A percentile compares a stretch with the other conserved stretches of the same genome.
Evolutionary conservation across 2,329 filamentous ascomycete genomes (phyloP).

Genomic region (Byssothecium circinans): DNA sequence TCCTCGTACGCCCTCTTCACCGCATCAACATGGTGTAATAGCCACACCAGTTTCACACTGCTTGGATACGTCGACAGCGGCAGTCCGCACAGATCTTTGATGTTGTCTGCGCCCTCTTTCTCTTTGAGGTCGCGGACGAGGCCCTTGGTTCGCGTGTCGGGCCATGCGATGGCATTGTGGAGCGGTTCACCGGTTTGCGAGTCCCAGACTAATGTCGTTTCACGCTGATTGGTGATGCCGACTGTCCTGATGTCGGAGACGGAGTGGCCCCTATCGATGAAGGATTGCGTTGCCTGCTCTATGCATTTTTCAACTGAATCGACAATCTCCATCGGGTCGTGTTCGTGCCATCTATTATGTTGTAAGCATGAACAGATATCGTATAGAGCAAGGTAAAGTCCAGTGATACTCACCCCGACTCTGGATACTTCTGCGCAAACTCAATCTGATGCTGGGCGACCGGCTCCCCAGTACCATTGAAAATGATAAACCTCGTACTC

Average conservation of each 20-base stretch:
- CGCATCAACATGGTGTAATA: constrained; percentile 69
- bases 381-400: neutral
- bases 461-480: constrained; percentile 75
- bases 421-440: constrained; percentile 80
- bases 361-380: constrained; percentile 16
- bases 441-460: constrained; percentile 84
- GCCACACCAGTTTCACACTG: constrained; percentile 82
- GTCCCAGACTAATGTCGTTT: constrained; percentile 87
- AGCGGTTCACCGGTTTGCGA: constrained; percentile 76
- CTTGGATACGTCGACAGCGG: constrained; percentile 88
- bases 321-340: constrained; percentile 77
- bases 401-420: constrained; percentile 69
- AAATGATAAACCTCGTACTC: constrained; percentile 86
- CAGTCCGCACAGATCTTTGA: constrained; percentile 73
- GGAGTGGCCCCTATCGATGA: constrained; percentile 69
- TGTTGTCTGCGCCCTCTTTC: constrained; percentile 66
- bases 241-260: constrained; percentile 72
- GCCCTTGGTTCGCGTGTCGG: constrained; percentile 77
- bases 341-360: constrained; percentile 76
- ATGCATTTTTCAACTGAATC: constrained; percentile 77
- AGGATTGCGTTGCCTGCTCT: constrained; percentile 71
- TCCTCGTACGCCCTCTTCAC: constrained; percentile 77
- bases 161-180: constrained; percentile 86
- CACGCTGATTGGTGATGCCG: constrained; percentile 88
- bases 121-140: constrained; percentile 77